Evolutionary conservation across 2,329 filamentous ascomycete species (phyloP).

Genomic region (Neopestalotiopsis sp.): DNA sequence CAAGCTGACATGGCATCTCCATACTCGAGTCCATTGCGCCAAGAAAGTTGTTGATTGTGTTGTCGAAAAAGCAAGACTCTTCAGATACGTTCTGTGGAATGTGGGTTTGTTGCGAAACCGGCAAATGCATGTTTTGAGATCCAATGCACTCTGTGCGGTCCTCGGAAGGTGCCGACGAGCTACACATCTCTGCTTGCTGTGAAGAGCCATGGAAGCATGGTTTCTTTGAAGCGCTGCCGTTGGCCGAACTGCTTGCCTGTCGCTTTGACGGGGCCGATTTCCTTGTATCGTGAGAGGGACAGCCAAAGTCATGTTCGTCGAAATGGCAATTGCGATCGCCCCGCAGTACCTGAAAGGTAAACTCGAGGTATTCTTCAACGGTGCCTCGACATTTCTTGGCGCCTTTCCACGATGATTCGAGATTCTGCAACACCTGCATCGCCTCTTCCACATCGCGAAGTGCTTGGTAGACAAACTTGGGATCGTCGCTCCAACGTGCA

Average conservation of each 20-base stretch:
- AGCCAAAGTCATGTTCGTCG: background rate
- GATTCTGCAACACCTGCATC: conserved; percentile 1
- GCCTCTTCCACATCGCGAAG: conserved; percentile 6
- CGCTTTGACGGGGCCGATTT: background rate
- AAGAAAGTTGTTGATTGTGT: conserved; percentile 6
- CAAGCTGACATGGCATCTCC: background rate
- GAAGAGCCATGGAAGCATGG: background rate
- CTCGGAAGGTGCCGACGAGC: background rate
- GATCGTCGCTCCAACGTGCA: conserved; percentile 5
- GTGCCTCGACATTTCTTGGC: conserved; percentile 8
- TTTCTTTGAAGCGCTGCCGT: background rate
- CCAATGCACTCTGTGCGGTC: background rate
- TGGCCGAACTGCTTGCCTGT: background rate
- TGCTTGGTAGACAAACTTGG: conserved; percentile 4
- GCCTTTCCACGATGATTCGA: conserved; percentile 5
- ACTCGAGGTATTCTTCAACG: conserved; percentile 14
- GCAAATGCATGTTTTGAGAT: background rate
- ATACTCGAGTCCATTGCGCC: conserved; percentile 6
- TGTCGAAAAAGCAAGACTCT: conserved; percentile 2
- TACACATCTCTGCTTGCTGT: background rate
- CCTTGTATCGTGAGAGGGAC: background rate
- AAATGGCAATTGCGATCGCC: conserved; percentile 5
- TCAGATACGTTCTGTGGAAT: background rate
- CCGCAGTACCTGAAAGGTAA: background rate
- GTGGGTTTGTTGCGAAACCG: background rate